These are phyloP conservation scores for Leucogyrophana mollusca DNA, from an alignment of 768 basidiomycete genomes.

Conservation along the genomic window DNA sequence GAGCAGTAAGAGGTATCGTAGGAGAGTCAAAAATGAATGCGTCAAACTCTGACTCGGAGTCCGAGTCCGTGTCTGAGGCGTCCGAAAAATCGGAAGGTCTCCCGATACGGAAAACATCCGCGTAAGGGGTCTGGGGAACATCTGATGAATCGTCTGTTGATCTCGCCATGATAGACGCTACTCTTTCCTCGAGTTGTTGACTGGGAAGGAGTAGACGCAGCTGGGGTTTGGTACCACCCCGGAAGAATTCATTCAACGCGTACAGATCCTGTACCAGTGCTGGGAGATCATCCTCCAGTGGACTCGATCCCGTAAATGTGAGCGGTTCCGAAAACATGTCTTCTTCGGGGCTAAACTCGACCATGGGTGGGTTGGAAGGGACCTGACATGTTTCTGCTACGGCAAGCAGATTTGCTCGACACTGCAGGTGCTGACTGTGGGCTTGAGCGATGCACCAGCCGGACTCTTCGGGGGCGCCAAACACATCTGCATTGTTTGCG, in stretches of 20 bases:
- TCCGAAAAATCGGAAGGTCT: constrained; percentile 34
- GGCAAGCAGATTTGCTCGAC: constrained; percentile 76
- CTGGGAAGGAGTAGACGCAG: constrained; percentile 45
- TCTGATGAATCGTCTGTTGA: constrained; percentile 57
- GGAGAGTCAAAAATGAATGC: constrained; percentile 65
- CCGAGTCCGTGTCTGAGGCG: constrained; percentile 46
- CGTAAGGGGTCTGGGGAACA: constrained; percentile 75
- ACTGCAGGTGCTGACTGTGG: constrained; percentile 56
- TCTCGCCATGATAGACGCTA: constrained; percentile 80
- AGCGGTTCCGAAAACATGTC: constrained; percentile 42
- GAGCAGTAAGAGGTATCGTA: constrained; percentile 40
- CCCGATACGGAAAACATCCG: constrained; percentile 70
- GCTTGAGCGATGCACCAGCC: constrained; percentile 86
- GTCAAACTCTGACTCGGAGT: constrained; percentile 39
- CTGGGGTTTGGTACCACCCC: constrained; percentile 35
- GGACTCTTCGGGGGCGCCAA: constrained; percentile 77
- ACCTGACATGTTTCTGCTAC: constrained; percentile 84
- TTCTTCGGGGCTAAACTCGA: constrained; percentile 69
- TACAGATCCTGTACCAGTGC: constrained; percentile 78
- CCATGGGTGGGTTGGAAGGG: constrained; percentile 64
- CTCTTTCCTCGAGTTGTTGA: constrained; percentile 69
- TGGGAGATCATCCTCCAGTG: constrained; percentile 64
- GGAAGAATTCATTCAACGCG: constrained; percentile 74
- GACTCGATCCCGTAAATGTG: constrained; percentile 36
- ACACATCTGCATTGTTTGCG: constrained; percentile 66